Base-by-base conservation (phyloP, 371 early-diverging fungal genomes). In the Saksenaea oblongispora region DNA sequence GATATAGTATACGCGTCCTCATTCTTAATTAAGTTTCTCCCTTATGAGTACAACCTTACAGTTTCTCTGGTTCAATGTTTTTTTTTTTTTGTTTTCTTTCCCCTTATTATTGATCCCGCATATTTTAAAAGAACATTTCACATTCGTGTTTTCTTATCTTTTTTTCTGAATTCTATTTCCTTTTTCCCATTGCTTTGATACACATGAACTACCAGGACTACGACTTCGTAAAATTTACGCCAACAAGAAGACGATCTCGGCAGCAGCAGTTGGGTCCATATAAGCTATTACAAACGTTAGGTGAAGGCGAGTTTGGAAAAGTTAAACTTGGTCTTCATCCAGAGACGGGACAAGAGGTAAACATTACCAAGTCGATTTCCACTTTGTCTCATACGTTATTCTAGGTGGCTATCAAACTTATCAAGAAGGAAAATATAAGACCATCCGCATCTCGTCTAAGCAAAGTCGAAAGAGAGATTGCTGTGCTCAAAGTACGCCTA, bases 261-360 rank as follows among this genome's bases (percentile, higher is more conserved):
- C 70, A 70, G 34, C 84, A 85, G 37, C 84, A 87, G 73, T 84
- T 96, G 70, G 97, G 97, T 2, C 91, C 95, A 51, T 99, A 98
- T 71, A 84, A 87, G 22, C 78, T 98, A 34, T 84, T 93, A 24
- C 95, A 95, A 76, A 92, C 94, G 15, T 84, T 99, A 7, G 99
- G 98, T 56, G 97, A 94, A 74, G 99, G 99, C 35, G 98, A 97
- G 77, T 98, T 97, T 74, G 97, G 96, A 53, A 96, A 98, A 79
- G 99, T 99, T 66, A 98, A 98, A 73, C 87, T 97, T 17, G 99
- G 95, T 3, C 82, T 94, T 61, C 94, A 98, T 75, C 89, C 86
- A 47, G 78, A 93, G 51, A 93, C 93, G 1, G 92, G 94, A 13
- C 90, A 91, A 72, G 95, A 95, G 89, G 99, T 95, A 85, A 75